phyloP scores from a whole-genome alignment of 2,329 filamentous ascomycete species.

The Ophiognomonia clavigignenti-juglandacearum region DNA sequence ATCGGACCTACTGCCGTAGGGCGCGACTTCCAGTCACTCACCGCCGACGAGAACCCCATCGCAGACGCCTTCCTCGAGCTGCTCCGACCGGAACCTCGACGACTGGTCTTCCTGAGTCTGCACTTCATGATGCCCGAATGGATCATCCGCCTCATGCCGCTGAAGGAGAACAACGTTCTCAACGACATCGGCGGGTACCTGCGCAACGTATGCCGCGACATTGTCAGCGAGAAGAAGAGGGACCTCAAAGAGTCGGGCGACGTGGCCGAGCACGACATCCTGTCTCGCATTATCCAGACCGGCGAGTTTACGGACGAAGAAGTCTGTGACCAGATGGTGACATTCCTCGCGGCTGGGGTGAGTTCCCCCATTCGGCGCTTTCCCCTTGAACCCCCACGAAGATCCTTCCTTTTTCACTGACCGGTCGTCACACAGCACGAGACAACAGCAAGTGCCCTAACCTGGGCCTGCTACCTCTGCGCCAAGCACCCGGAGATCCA shows the following conservation, averaged over 20 bases:
- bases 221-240: constrained; percentile 7
- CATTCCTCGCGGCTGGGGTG: constrained; percentile 9
- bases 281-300: constrained; percentile 11
- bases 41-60: constrained; percentile 2
- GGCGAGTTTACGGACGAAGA: constrained; percentile 9
- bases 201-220: constrained; percentile 5
- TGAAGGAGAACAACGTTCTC: constrained; percentile 7
- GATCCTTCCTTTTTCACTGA: not conserved
- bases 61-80: constrained; percentile 11
- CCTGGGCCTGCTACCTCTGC: constrained; percentile 11
- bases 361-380: not conserved
- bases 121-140: constrained; percentile 12
- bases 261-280: constrained; percentile 10
- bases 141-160: constrained; percentile 5
- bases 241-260: constrained; percentile 3
- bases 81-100: constrained; percentile 4
- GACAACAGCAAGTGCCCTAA: constrained; percentile 9
- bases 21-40: constrained; percentile 7
- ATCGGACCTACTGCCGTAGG: constrained; percentile 11
- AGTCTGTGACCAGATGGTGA: constrained; percentile 11
- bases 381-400: not conserved
- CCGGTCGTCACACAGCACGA: constrained; percentile 1
- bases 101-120: constrained; percentile 7
- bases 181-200: constrained; percentile 11
- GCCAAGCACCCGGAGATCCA: constrained; percentile 12